These are phyloP conservation scores for Rosellinia necatrix DNA, from an alignment of 2,329 filamentous ascomycete species.

Conservation along the genomic window DNA sequence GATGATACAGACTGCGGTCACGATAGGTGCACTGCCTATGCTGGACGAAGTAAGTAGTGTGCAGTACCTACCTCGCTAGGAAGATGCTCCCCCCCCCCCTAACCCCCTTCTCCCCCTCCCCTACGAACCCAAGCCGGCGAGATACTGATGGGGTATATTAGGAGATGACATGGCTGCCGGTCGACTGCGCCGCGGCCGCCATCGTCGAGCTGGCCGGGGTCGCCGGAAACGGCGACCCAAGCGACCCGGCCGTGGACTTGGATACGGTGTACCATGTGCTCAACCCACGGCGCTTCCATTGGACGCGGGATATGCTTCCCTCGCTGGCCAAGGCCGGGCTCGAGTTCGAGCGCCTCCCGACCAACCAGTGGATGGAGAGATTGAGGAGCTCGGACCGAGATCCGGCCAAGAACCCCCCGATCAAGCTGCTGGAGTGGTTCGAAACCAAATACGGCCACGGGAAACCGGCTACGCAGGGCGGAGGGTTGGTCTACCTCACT, in stretches of 20 bases:
- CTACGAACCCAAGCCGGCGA: no score
- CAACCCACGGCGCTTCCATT: slow-evolving; percentile 54
- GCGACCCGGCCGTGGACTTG: slow-evolving; percentile 1
- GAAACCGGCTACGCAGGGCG: slow-evolving; percentile 32
- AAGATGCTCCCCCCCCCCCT: no score
- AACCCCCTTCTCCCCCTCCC: no score
- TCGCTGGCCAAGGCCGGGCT: slow-evolving; percentile 51
- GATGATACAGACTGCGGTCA: slow-evolving; percentile 52
- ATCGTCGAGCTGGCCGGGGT: slow-evolving; percentile 41
- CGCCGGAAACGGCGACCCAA: slow-evolving; percentile 25
- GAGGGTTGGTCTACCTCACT: slow-evolving; percentile 31
- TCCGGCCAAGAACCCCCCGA: slow-evolving; percentile 53
- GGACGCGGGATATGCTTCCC: slow-evolving; percentile 58
- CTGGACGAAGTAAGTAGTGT: slow-evolving; percentile 44
- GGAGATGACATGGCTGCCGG: slow-evolving; percentile 44
- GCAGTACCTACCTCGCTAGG: no score
- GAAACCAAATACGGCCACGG: slow-evolving; percentile 55
- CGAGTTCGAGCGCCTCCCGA: slow-evolving; percentile 48
- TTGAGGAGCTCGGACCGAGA: slow-evolving; percentile 53
- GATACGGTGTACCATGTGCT: slow-evolving; percentile 55
- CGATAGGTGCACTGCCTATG: slow-evolving; percentile 50
- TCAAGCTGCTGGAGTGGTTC: slow-evolving; percentile 59
- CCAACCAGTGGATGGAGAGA: slow-evolving; percentile 50
- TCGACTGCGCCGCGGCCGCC: slow-evolving; percentile 43
- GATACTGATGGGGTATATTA: neutral